Evolutionary conservation across 306 rosid species (phyloP).

Genomic region (Pueraria montana): DNA sequence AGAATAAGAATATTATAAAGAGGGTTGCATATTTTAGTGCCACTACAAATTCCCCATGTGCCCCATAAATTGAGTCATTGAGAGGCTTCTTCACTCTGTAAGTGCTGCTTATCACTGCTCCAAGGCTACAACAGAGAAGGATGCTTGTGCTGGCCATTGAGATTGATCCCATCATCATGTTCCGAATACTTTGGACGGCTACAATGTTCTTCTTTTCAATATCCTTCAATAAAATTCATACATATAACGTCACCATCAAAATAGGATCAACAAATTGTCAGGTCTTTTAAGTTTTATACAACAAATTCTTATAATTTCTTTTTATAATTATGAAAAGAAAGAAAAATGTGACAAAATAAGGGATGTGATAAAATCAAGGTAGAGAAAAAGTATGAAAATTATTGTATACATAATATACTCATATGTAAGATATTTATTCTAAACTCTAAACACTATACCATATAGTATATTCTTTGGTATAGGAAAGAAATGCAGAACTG

Average conservation of each 20-base stretch:
- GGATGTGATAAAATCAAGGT: no score
- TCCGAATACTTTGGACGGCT: constrained; percentile 72
- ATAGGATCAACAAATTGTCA: background rate
- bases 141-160: constrained; percentile 78
- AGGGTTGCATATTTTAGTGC: constrained; percentile 68
- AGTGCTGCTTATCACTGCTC: constrained; percentile 82
- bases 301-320: no score
- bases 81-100: constrained; percentile 74
- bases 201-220: constrained; percentile 71
- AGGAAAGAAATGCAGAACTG: no score
- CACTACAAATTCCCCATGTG: constrained; percentile 70
- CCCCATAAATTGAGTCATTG: constrained; percentile 68
- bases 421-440: no score
- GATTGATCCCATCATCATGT: constrained; percentile 76
- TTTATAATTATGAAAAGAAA: no score
- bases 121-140: constrained; percentile 67
- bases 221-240: constrained; percentile 54
- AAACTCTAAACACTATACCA: no score
- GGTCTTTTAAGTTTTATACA: no score
- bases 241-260: background rate
- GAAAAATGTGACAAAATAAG: no score
- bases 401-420: no score
- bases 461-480: no score
- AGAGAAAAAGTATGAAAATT: no score
- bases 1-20: constrained; percentile 69